Evolutionary conservation across 352 stramenopile species (phyloP).

Genomic region (Blastocystis sp.): DNA sequence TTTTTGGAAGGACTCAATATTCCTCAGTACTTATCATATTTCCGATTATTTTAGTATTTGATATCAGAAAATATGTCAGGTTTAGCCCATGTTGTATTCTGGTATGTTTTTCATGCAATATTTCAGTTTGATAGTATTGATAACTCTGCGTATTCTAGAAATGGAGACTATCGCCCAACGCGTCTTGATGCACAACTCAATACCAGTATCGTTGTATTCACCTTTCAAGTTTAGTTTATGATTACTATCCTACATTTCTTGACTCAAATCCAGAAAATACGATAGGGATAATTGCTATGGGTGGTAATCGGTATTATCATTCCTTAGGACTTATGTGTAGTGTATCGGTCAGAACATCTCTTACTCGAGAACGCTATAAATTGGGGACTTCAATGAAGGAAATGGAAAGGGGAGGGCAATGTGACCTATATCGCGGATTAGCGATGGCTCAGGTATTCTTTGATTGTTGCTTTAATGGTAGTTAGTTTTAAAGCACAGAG

Average conservation of each 20-base stretch:
- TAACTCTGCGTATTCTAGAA: constrained; percentile 42
- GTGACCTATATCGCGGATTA: constrained; percentile 39
- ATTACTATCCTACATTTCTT: constrained; percentile 40
- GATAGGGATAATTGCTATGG: constrained; percentile 50
- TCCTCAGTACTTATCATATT: not conserved
- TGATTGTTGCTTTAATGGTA: not conserved
- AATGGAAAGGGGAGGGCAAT: not conserved
- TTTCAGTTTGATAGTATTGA: constrained; percentile 30
- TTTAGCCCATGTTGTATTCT: constrained; percentile 43
- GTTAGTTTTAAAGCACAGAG: constrained; percentile 47
- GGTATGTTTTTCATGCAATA: not conserved
- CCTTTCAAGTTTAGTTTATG: constrained; percentile 32
- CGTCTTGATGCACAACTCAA: constrained; percentile 44
- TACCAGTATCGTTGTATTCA: not conserved
- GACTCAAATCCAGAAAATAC: constrained; percentile 48
- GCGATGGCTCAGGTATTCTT: constrained; percentile 32
- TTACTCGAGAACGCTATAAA: constrained; percentile 56
- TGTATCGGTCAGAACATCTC: constrained; percentile 18
- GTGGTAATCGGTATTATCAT: not conserved
- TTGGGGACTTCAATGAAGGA: constrained; percentile 48
- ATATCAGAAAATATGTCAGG: not conserved
- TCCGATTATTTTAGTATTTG: not conserved
- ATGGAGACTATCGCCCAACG: constrained; percentile 40
- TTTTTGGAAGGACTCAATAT: not conserved
- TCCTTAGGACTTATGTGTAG: not conserved